Percentiles rank a stretch among this genome's conserved stretches.
Evolutionary conservation across 1,139 yeast genomes (phyloP).

Genomic region (Taphrina flavorubra): DNA sequence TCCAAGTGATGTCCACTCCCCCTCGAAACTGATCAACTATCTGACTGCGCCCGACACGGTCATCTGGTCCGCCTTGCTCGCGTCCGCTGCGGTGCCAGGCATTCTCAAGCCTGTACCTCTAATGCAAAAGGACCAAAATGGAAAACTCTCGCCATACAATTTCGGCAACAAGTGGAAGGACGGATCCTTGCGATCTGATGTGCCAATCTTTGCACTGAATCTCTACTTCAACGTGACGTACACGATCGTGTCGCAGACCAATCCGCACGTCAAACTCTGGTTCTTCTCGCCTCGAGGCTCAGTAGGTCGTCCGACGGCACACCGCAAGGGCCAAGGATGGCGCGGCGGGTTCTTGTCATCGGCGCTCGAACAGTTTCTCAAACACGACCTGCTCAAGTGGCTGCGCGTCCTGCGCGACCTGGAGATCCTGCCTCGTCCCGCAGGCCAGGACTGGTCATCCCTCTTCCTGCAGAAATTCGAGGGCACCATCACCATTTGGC

Average conservation of each 20-base stretch:
- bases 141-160: constrained; percentile 66
- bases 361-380: constrained; percentile 71
- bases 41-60: constrained; percentile 80
- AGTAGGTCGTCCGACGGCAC: constrained; percentile 77
- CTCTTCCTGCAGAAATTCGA: constrained; percentile 75
- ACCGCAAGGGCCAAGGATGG: constrained; percentile 63
- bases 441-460: constrained; percentile 82
- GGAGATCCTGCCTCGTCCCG: constrained; percentile 69
- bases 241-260: constrained; percentile 78
- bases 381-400: constrained; percentile 78
- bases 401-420: constrained; percentile 67
- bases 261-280: constrained; percentile 78
- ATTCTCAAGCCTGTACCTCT: constrained; percentile 80
- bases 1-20: constrained; percentile 82
- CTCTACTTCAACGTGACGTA: constrained; percentile 73
- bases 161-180: constrained; percentile 79
- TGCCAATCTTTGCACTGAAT: constrained; percentile 71
- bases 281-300: constrained; percentile 82
- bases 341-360: constrained; percentile 80
- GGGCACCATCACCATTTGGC: constrained; percentile 80
- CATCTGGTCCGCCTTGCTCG: constrained; percentile 79
- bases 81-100: constrained; percentile 84
- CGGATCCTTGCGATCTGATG: constrained; percentile 73
- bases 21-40: constrained; percentile 76
- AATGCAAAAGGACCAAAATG: constrained; percentile 67